Conservation (phyloP, 345 rosid genomes). For the Arabis hirsuta region DNA sequence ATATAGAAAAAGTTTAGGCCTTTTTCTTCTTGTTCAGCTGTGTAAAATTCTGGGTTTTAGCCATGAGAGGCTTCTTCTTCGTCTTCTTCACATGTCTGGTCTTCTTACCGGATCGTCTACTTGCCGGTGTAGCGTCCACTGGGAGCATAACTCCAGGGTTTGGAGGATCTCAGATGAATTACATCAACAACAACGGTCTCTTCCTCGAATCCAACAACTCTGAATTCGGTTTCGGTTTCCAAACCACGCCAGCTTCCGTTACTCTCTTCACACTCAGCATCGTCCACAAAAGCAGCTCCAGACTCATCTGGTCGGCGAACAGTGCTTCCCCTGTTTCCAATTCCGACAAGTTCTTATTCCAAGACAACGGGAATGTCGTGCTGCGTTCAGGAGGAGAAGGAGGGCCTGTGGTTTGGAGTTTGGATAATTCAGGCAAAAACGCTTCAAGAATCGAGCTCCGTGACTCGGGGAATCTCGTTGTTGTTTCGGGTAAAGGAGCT, state of each 20-base stretch:
- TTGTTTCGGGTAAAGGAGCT: constrained; percentile 51
- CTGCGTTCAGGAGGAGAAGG: constrained; percentile 46
- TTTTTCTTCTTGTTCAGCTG: constrained; percentile 12
- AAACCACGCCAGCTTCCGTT: constrained; percentile 45
- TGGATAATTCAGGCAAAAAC: constrained; percentile 52
- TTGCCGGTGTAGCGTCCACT: constrained; percentile 43
- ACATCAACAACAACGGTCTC: constrained; percentile 62
- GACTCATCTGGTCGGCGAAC: constrained; percentile 81
- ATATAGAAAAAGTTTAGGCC: constrained; percentile 27
- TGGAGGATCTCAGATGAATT: constrained; percentile 74
- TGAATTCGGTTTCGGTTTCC: constrained; percentile 68
- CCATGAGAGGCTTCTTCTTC: constrained; percentile 52
- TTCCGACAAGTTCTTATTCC: constrained; percentile 67
- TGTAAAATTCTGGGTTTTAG: constrained; percentile 25
- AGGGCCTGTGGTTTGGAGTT: constrained; percentile 60
- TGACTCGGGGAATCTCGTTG: constrained; percentile 82
- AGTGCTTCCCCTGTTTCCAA: constrained; percentile 60
- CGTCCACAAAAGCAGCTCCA: constrained; percentile 47
- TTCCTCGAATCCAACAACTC: constrained; percentile 72
- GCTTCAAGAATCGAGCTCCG: constrained; percentile 70
- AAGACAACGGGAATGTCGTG: constrained; percentile 57
- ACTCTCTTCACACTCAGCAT: constrained; percentile 60
- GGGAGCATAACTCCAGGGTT: constrained; percentile 57
- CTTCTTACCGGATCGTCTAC: constrained; percentile 41
- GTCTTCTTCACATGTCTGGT: constrained; percentile 37